A percentile compares a stretch with the other conserved stretches of the same genome.
Conservation (phyloP, 1,284 basidiomycete species). For the Leccinum fuscescens region DNA sequence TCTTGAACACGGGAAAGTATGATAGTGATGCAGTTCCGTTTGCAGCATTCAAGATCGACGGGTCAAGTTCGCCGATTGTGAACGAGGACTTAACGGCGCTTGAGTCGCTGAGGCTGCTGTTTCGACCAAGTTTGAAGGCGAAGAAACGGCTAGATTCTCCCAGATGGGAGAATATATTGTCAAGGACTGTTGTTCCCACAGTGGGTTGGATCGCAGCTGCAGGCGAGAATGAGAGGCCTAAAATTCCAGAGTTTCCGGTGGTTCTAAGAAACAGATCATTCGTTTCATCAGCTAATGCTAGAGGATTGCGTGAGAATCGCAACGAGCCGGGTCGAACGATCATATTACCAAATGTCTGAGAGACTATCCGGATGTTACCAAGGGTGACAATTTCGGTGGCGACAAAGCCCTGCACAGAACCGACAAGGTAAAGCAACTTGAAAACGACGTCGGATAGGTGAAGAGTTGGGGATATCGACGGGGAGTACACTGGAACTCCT, state of each 20-base stretch:
- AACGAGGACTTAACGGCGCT: slow-evolving; percentile 43
- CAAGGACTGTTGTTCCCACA: slow-evolving; percentile 44
- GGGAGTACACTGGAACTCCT: slow-evolving; percentile 33
- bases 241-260: slow-evolving; percentile 55
- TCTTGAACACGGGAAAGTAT: slow-evolving; percentile 44
- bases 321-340: not conserved
- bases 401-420: slow-evolving; percentile 45
- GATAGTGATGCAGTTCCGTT: slow-evolving; percentile 37
- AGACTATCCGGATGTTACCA: slow-evolving; percentile 41
- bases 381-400: slow-evolving; percentile 45
- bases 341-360: slow-evolving; percentile 32
- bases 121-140: slow-evolving; percentile 49
- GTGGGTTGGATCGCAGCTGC: slow-evolving; percentile 47
- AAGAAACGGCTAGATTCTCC: slow-evolving; percentile 45
- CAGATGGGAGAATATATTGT: slow-evolving; percentile 49
- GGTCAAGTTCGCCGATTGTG: slow-evolving; percentile 50
- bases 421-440: slow-evolving; percentile 45
- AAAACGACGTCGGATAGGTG: slow-evolving; percentile 36
- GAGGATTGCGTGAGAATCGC: slow-evolving; percentile 2
- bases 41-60: slow-evolving; percentile 31
- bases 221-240: slow-evolving; percentile 53
- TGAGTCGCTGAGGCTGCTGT: slow-evolving; percentile 18
- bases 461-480: slow-evolving; percentile 33
- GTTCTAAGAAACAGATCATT: slow-evolving; percentile 43
- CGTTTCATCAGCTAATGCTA: slow-evolving; percentile 50